A percentile compares a stretch with the other conserved stretches of the same genome.
Conservation (phyloP, 345 rosid genomes). For the Odontarrhena argentea region DNA sequence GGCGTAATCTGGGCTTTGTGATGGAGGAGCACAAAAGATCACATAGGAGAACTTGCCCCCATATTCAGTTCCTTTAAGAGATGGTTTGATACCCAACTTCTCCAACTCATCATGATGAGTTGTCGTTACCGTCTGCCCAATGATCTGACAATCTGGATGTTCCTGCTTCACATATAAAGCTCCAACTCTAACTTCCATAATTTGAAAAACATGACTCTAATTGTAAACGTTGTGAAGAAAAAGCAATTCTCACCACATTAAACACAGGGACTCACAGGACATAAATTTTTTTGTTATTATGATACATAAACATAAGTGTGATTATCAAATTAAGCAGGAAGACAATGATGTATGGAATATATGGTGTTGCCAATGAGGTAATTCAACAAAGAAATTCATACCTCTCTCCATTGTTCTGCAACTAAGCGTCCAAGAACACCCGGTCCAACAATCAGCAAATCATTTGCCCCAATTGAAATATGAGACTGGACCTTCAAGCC, state of each 20-base stretch:
- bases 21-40: slow-evolving; percentile 95
- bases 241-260: neutral
- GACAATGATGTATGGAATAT: neutral
- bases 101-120: slow-evolving; percentile 86
- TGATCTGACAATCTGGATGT: slow-evolving; percentile 69
- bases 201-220: slow-evolving; percentile 12
- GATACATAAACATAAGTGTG: neutral
- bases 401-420: slow-evolving; percentile 87
- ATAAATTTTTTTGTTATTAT: neutral
- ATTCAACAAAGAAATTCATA: slow-evolving; percentile 17
- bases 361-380: neutral
- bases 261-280: neutral
- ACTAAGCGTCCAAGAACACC: slow-evolving; percentile 98
- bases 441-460: slow-evolving; percentile 87
- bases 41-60: slow-evolving; percentile 64
- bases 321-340: slow-evolving; percentile 4
- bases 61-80: slow-evolving; percentile 51
- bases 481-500: slow-evolving; percentile 51
- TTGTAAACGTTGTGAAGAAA: neutral
- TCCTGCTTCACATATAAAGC: slow-evolving; percentile 55
- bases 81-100: slow-evolving; percentile 76
- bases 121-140: slow-evolving; percentile 77
- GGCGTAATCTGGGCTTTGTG: slow-evolving; percentile 73
- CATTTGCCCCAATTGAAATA: slow-evolving; percentile 59
- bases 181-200: slow-evolving; percentile 30